Evolutionary conservation across 768 basidiomycete genomes (phyloP), one percentile per base, ranked within the genome.

Genomic region (Rubroboletus satanas): DNA sequence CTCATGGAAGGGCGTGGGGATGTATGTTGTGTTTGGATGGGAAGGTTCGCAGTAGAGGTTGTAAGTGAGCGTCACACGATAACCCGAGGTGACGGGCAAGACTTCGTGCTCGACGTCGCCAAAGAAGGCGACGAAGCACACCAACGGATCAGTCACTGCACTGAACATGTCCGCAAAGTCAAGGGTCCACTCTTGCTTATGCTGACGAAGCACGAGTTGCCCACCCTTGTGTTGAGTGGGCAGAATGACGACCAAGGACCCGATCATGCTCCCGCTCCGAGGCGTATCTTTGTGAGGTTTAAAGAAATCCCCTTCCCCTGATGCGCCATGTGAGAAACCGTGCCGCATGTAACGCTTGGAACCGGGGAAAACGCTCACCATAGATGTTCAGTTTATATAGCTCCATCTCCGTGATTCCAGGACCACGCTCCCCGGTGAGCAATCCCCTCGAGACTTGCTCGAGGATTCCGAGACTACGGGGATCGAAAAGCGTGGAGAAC

Each of bases 231-330:
- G 48, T 0, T 59, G 39, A 0, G 74, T 76, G 17, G 79, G 80
- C 44, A 79, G 72, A n/a, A 77, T 69, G n/a, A 81, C 57, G 2
- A 82, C 74, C 6, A 84, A 73, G 1, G 80, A 80, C 1, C 77
- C 80, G 42, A 84, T 74, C 74, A 80, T 80, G n/a, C 59, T 60
- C 9, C 69, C 64, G 6, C 66, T 59, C 4, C 75, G 74, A 4
- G 78, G 77, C 0, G 79, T 79, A 10, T 54, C 52, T 14, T 48
- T 32, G n/a, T 49, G 41, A 11, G 52, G 28, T 42, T 57, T 54
- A 36, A 38, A 54, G 33, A 49, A 57, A 32, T 45, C 52, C 0
- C 36, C 51, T 12, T 35, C 11, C 3, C 51, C 51, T 53, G 17
- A 18, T 6, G 17, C 31, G 3, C 12, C 29, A 11, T 8, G 2